phyloP scores from a whole-genome alignment of 192 early-diverging fungal species.

The Jimgerdemannia lactiflua region DNA sequence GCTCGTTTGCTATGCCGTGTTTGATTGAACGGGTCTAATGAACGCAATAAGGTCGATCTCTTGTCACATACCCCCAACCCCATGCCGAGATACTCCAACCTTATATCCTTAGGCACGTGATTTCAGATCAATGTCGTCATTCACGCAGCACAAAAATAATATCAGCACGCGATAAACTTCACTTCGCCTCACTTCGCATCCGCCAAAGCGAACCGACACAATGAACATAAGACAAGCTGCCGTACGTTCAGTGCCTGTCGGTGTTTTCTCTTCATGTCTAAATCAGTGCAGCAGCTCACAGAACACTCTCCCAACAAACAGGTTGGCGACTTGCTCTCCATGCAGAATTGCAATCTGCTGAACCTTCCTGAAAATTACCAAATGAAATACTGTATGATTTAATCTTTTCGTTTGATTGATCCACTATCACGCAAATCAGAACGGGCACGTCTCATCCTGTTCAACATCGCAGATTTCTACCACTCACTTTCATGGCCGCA shows the following conservation, averaged over 20 bases:
- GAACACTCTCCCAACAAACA: constrained; percentile 11
- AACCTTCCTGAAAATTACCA: constrained; percentile 99
- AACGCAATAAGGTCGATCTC: too few species aligned
- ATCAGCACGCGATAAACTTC: too few species aligned
- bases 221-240: background rate
- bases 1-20: too few species aligned
- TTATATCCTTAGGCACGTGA: too few species aligned
- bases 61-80: too few species aligned
- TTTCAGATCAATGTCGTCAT: too few species aligned
- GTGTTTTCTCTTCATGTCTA: background rate
- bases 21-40: too few species aligned
- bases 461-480: constrained; percentile 58
- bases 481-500: constrained; percentile 85
- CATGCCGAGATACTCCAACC: too few species aligned
- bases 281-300: background rate
- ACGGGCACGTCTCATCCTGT: background rate
- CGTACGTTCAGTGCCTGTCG: background rate
- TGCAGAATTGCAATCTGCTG: constrained; percentile 97
- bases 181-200: too few species aligned
- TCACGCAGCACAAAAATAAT: too few species aligned
- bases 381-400: constrained; percentile 93
- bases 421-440: background rate
- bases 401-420: background rate
- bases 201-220: background rate
- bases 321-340: constrained; percentile 83